phyloP scores from a whole-genome alignment of 345 rosid species.

The Populus nigra region DNA sequence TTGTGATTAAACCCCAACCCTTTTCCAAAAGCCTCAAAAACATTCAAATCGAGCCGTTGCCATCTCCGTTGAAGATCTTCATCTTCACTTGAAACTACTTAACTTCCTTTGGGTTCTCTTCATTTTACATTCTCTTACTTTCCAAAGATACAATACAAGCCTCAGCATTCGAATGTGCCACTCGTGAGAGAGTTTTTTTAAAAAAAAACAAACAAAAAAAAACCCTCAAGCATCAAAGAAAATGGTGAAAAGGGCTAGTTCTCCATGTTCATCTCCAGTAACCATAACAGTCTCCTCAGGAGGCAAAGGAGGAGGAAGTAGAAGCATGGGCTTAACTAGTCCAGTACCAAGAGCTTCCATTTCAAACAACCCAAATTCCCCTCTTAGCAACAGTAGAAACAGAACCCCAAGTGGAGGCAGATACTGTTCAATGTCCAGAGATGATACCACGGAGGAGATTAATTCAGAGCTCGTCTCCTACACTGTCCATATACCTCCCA shows the following conservation, averaged over 20 bases:
- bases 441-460: slow-evolving; percentile 37
- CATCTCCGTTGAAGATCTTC: background rate
- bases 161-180: background rate
- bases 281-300: slow-evolving; percentile 64
- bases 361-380: slow-evolving; percentile 58
- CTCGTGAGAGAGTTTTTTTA: background rate
- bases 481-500: slow-evolving; percentile 76
- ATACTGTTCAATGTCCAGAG: slow-evolving; percentile 52
- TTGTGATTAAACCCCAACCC: background rate
- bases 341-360: slow-evolving; percentile 58
- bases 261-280: slow-evolving; percentile 63
- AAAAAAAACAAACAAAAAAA: slow-evolving; percentile 1
- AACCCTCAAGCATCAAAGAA: background rate
- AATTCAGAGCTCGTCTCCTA: slow-evolving; percentile 56
- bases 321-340: slow-evolving; percentile 72
- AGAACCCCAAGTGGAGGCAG: slow-evolving; percentile 56
- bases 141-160: background rate
- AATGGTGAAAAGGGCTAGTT: slow-evolving; percentile 56
- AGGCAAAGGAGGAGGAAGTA: slow-evolving; percentile 60
- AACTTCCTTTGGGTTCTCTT: background rate
- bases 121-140: background rate
- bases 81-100: background rate
- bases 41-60: slow-evolving; percentile 18
- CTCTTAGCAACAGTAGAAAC: slow-evolving; percentile 45
- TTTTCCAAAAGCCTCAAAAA: background rate